Evolutionary conservation across 2,329 filamentous ascomycete genomes (phyloP), one percentile per base, ranked within the genome.

Genomic region (Daldinia sp.): DNA sequence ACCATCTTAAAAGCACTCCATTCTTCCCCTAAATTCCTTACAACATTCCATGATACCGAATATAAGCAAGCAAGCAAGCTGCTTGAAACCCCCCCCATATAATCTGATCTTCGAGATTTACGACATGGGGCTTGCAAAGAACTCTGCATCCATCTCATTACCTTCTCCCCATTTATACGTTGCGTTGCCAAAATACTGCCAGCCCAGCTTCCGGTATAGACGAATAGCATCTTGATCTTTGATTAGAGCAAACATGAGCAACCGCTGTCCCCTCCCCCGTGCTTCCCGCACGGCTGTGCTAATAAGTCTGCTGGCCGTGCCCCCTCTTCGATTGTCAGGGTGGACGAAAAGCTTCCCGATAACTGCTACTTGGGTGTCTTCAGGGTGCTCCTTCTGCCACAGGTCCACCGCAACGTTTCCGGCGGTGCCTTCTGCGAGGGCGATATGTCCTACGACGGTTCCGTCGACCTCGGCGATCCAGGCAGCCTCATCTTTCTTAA

Each of bases 151-250:
- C 59, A 73, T 69, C 56, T 66, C 57, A 13, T 65, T 66, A 1
- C 53, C 53, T 15, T 70, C 63, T 12, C 65, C 69, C 66, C 67
- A 74, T 48, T 57, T 61, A 48, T 55, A 73, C n/a, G 63, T 50
- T 28, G 63, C 48, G 30, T 54, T 68, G n/a, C 66, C 71, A 30
- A 62, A 72, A 41, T 68, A 20, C 20, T 65, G 60, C 71, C 72
- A 74, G 2, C 69, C 69, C 2, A 73, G 18, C 60, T 53, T 60
- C 39, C 63, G 61, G 30, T 71, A 73, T 12, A 73, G 54, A 35
- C 70, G 61, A 35, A 74, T 73, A 12, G 73, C 73, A 61, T 68
- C 54, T 62, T 69, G 68, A 35, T 69, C 71, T 56, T 72, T 74
- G 48, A 69, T 63, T 20, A 72, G 50, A 4, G 67, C 68, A 20